Evolutionary conservation across 2,329 filamentous ascomycete genomes (phyloP).

Genomic region (Neonectria neomacrospora): DNA sequence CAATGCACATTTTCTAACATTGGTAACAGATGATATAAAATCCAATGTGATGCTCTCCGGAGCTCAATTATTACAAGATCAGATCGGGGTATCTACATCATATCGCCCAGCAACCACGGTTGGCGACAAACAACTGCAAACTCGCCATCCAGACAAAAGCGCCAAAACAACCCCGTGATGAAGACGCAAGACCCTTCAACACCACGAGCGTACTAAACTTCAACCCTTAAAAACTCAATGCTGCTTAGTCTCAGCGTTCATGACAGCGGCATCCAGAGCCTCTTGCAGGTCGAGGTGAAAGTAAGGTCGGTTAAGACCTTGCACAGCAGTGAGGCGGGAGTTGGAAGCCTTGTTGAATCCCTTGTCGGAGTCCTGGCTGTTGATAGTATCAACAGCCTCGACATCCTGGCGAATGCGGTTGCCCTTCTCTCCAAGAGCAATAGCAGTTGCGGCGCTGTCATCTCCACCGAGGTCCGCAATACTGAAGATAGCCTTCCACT

Average conservation of each 20-base stretch:
- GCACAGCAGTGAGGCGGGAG: conserved; percentile 51
- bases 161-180: conserved; percentile 11
- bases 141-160: conserved; percentile 13
- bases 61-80: conserved; percentile 18
- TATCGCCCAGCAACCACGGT: conserved; percentile 15
- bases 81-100: conserved; percentile 23
- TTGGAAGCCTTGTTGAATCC: conserved; percentile 45
- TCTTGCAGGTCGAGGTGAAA: conserved; percentile 64
- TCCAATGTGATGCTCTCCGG: conserved; percentile 1
- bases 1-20: neutral
- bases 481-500: conserved; percentile 84
- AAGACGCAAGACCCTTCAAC: neutral
- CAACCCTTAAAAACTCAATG: conserved; percentile 28
- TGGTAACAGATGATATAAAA: neutral
- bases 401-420: conserved; percentile 42
- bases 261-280: conserved; percentile 58
- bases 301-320: conserved; percentile 61
- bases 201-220: neutral
- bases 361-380: conserved; percentile 42
- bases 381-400: conserved; percentile 42
- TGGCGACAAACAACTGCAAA: conserved; percentile 3
- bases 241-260: conserved; percentile 48
- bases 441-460: conserved; percentile 67
- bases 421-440: conserved; percentile 70
- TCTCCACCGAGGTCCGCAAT: conserved; percentile 86